phyloP scores from a whole-genome alignment of 495 filamentous ascomycete genomes.

The Xylaria longipes region DNA sequence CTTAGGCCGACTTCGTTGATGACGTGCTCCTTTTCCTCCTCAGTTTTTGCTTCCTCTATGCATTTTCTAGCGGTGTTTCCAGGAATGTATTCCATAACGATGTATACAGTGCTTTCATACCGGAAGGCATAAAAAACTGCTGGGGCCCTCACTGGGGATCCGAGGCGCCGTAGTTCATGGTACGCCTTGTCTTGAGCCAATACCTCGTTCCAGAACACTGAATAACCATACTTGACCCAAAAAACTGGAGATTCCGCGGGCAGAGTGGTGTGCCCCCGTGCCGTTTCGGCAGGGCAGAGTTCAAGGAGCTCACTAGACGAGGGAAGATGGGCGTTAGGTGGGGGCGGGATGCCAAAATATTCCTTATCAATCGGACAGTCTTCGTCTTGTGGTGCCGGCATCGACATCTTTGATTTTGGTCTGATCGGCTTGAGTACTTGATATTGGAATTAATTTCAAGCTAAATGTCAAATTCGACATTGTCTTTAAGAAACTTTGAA shows the following conservation, averaged over 20 bases:
- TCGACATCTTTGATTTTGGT: not conserved
- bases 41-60: not conserved
- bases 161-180: not conserved
- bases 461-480: not conserved
- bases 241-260: not conserved
- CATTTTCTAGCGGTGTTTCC: not conserved
- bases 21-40: not conserved
- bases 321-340: not conserved
- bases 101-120: not conserved
- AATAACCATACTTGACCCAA: slow-evolving; percentile 3
- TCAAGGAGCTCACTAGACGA: not conserved
- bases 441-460: not conserved
- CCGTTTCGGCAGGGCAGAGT: not conserved
- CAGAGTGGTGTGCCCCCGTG: not conserved
- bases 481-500: not conserved
- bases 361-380: not conserved
- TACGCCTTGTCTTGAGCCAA: not conserved
- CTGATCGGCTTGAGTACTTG: not conserved
- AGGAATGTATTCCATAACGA: slow-evolving; percentile 9
- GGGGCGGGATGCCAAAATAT: not conserved
- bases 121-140: slow-evolving; percentile 6
- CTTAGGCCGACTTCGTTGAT: not conserved
- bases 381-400: not conserved
- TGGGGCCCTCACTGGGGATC: not conserved
- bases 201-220: not conserved